Evolutionary conservation across 257 asterid species (phyloP), one percentile per base, ranked within the genome.

Genomic region (Forsythia viridissima): DNA sequence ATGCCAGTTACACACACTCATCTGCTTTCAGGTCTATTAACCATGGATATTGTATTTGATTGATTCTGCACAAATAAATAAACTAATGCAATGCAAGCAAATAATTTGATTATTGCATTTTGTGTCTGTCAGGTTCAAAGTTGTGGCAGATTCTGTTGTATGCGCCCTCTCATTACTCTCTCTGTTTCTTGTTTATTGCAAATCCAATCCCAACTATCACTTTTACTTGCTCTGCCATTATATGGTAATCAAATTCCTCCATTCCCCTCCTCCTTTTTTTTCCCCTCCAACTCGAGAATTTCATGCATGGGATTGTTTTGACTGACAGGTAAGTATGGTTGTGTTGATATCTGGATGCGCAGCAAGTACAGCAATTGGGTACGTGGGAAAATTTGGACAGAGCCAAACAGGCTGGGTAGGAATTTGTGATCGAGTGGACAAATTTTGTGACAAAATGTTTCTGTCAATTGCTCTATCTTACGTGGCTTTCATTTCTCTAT

Each of bases 331-430:
- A 61, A 72, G 85, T 70, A 5, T 76, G 75, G 38, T 84, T 18
- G 5, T 89, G 76, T 21, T 83, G 76, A 24, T 85, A 72, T 83
- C 93, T 6, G 93, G 85, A 65, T 75, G 86, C 75, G 81, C 91
- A 5, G 88, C 89, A 34, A 83, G 80, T 15, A 74, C 75, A 61
- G 87, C 89, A 13, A 71, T 85, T n/a, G 88, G 85, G 76, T 85
- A 42, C 48, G 83, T 89, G 74, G 93, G 80, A 2, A 34, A 52
- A 51, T 79, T 57, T 78, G 91, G 93, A 0, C 86, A 84, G 85
- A 6, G 3, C 38, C 41, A 80, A 39, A 42, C 79, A 12, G 87
- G 86, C 24, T 89, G 89, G 91, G 1, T 78, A 0, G 3, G 84
- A 1, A 82, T 87, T 5, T 89, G 93, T 72, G 84, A 86, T 34